Evolutionary conservation across 306 rosid genomes (phyloP).

Genomic region (Cucurbita ficifolia): DNA sequence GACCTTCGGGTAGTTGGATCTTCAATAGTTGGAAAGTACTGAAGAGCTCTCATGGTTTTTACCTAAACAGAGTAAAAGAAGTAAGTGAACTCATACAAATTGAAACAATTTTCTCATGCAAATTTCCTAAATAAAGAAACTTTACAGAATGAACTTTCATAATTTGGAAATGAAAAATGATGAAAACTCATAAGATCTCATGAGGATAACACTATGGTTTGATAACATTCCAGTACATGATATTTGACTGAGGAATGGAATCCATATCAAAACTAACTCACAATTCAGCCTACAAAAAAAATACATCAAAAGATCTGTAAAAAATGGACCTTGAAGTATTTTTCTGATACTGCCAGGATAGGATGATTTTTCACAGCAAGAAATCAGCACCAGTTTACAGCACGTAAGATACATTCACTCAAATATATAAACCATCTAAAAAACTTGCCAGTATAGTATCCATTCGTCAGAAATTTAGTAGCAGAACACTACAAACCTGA

Average conservation of each 20-base stretch:
- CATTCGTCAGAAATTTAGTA: neutral
- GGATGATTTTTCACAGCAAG: neutral
- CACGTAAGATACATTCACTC: neutral
- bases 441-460: neutral
- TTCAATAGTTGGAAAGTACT: slow-evolving; percentile 86
- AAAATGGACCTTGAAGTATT: neutral
- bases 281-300: neutral
- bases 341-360: neutral
- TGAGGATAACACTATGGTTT: neutral
- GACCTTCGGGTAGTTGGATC: slow-evolving; percentile 98
- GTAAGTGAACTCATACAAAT: neutral
- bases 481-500: slow-evolving; percentile 57
- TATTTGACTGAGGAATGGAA: neutral
- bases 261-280: neutral
- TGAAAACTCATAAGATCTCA: neutral
- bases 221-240: neutral
- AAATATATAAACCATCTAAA: neutral
- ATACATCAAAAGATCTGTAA: neutral
- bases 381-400: neutral
- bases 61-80: slow-evolving; percentile 41
- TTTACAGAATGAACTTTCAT: neutral
- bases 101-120: neutral
- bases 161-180: neutral
- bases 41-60: slow-evolving; percentile 96
- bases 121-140: neutral